Percentiles rank a stretch among this genome's conserved stretches.
Conservation (phyloP, 495 filamentous ascomycete species). For the Penicillium longicatenatum region DNA sequence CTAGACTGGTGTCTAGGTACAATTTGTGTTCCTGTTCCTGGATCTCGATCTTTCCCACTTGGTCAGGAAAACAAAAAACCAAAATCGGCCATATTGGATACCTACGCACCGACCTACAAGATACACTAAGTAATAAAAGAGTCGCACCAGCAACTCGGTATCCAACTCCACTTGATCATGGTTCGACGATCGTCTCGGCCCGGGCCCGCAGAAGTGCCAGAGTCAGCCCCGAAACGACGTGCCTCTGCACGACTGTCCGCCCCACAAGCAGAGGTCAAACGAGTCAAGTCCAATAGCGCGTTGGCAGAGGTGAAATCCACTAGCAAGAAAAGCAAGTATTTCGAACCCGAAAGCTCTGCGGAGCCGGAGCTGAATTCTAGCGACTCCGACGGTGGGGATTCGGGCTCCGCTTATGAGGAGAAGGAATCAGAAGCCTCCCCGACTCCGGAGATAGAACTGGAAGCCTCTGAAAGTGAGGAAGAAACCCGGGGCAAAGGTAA, state of each 20-base stretch:
- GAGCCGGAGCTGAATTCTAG: constrained; percentile 32
- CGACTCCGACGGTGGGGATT: constrained; percentile 24
- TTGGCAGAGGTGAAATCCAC: constrained; percentile 42
- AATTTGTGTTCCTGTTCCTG: not conserved
- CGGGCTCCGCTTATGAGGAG: constrained; percentile 33
- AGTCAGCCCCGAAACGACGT: constrained; percentile 43
- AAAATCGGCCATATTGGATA: not conserved
- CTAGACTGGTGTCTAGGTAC: not conserved
- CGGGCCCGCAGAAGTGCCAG: constrained; percentile 40
- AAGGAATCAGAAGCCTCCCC: constrained; percentile 16
- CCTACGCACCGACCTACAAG: not conserved
- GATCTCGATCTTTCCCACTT: not conserved
- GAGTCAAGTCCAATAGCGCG: constrained; percentile 47
- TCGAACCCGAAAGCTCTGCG: constrained; percentile 41
- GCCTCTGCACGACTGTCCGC: constrained; percentile 37
- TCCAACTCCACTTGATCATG: constrained; percentile 26
- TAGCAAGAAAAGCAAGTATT: constrained; percentile 60
- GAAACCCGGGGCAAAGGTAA: constrained; percentile 20
- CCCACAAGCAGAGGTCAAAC: constrained; percentile 37
- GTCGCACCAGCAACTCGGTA: not conserved
- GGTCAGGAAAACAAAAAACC: not conserved
- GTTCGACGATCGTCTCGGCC: constrained; percentile 46
- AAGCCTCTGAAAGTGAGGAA: constrained; percentile 23
- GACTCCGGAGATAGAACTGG: constrained; percentile 15
- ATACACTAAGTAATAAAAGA: not conserved